Conservation (phyloP, 179 eudicot genomes). For the Nepenthes alata region DNA sequence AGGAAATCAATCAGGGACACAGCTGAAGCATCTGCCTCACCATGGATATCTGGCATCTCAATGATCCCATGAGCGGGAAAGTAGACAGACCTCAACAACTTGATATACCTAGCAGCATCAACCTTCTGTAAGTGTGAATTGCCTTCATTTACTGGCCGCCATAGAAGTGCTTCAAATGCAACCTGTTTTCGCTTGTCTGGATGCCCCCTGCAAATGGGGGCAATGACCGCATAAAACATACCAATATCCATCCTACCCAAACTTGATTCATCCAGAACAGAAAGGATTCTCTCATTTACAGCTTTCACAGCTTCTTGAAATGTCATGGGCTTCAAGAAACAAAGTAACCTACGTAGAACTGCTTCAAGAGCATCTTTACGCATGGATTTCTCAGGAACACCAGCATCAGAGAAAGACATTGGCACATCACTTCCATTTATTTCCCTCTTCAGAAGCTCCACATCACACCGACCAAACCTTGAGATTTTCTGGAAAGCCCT, state of each 20-base stretch:
- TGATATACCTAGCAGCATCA: conserved; percentile 57
- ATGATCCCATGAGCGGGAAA: conserved; percentile 60
- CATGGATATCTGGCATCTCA: conserved; percentile 73
- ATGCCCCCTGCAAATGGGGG: conserved; percentile 73
- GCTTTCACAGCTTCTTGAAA: conserved; percentile 88
- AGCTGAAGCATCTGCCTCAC: conserved; percentile 47
- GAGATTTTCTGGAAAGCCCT: conserved; percentile 86
- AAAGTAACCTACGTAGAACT: conserved; percentile 53
- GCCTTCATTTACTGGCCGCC: conserved; percentile 73
- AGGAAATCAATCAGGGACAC: conserved; percentile 57
- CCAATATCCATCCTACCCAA: conserved; percentile 80
- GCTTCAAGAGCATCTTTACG: conserved; percentile 79
- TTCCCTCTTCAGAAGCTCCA: conserved; percentile 63
- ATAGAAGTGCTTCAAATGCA: conserved; percentile 75
- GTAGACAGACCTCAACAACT: conserved; percentile 68
- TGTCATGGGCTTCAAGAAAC: conserved; percentile 83
- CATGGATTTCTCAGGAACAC: conserved; percentile 70
- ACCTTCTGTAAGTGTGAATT: conserved; percentile 43
- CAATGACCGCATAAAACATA: conserved; percentile 83
- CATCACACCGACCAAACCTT: conserved; percentile 69
- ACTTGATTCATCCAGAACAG: conserved; percentile 70
- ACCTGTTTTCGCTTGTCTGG: conserved; percentile 60
- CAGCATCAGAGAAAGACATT: conserved; percentile 70
- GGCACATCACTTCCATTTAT: conserved; percentile 63
- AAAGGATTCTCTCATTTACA: conserved; percentile 70